Evolutionary conservation across 345 rosid genomes (phyloP).

Genomic region (Lagerstroemia speciosa): DNA sequence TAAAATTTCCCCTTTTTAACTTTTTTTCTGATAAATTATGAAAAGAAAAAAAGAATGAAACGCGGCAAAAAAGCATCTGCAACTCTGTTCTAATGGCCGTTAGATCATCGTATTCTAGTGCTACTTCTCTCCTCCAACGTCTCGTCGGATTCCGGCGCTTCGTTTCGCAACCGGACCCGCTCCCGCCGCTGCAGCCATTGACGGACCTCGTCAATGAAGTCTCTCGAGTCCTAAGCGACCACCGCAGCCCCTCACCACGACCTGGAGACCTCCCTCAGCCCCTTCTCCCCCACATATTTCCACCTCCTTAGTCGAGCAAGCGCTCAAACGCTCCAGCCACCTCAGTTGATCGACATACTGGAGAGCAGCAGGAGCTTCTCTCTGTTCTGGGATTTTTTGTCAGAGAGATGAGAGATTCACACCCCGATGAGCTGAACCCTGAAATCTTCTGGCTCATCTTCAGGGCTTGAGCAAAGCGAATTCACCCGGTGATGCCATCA

Average conservation of each 20-base stretch:
- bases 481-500: constrained; percentile 56
- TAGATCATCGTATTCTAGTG: not conserved
- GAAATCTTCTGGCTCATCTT: constrained; percentile 66
- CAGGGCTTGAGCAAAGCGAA: constrained; percentile 65
- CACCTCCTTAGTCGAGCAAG: constrained; percentile 57
- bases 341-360: constrained; percentile 67
- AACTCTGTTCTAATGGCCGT: not conserved
- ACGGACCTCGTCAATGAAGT: constrained; percentile 52
- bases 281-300: constrained; percentile 45
- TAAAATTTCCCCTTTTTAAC: not conserved
- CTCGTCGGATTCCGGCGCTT: constrained; percentile 16
- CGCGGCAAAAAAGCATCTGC: not conserved
- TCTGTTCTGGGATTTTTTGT: constrained; percentile 74
- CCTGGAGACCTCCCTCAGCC: constrained; percentile 41
- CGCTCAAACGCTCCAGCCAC: constrained; percentile 70
- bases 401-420: constrained; percentile 48
- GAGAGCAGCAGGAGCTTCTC: constrained; percentile 62
- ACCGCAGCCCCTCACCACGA: constrained; percentile 69
- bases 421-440: constrained; percentile 28
- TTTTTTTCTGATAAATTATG: too few relatives aligned
- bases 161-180: not conserved
- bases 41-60: too few relatives aligned
- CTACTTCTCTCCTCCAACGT: constrained; percentile 2
- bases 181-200: constrained; percentile 13
- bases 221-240: constrained; percentile 69